Evolutionary conservation across 2,329 filamentous ascomycete genomes (phyloP).

Genomic region (Nothopassalora personata): DNA sequence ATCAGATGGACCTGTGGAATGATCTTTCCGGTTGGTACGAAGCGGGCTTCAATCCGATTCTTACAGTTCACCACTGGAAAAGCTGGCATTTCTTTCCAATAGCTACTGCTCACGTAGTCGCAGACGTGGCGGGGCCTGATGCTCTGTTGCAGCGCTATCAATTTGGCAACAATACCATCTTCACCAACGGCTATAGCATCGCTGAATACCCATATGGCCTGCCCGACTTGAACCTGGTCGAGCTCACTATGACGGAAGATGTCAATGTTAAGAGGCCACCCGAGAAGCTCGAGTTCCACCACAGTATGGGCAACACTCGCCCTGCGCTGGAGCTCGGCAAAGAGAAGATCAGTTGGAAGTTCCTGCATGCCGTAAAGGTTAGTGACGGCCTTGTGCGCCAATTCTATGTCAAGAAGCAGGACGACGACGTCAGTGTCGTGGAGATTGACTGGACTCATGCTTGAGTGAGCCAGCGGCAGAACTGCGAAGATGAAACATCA

Average conservation of each 20-base stretch:
- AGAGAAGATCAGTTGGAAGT: slow-evolving; percentile 26
- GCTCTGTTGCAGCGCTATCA: slow-evolving; percentile 25
- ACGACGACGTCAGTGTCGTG: slow-evolving; percentile 20
- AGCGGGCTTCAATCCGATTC: slow-evolving; percentile 20
- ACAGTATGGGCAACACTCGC: slow-evolving; percentile 24
- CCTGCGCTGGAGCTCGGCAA: slow-evolving; percentile 20
- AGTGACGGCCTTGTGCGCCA: slow-evolving; percentile 23
- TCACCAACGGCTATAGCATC: slow-evolving; percentile 28
- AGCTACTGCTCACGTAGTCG: slow-evolving; percentile 20
- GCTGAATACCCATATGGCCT: slow-evolving; percentile 24
- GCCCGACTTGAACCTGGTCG: slow-evolving; percentile 25
- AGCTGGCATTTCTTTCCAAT: slow-evolving; percentile 26
- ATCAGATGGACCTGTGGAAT: slow-evolving; percentile 27
- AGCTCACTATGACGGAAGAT: slow-evolving; percentile 26
- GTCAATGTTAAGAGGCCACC: slow-evolving; percentile 15
- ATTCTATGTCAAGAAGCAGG: slow-evolving; percentile 23
- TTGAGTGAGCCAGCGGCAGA: slow-evolving; percentile 1
- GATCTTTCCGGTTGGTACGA: slow-evolving; percentile 28
- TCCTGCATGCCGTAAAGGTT: slow-evolving; percentile 20
- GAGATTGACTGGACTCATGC: slow-evolving; percentile 26
- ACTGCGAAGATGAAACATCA: background rate
- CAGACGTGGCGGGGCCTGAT: slow-evolving; percentile 25
- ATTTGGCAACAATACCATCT: slow-evolving; percentile 22
- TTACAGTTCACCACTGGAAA: slow-evolving; percentile 30
- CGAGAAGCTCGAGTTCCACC: slow-evolving; percentile 19